A percentile compares a stretch with the other conserved stretches of the same genome.
Conservation (phyloP, 495 filamentous ascomycete genomes). For the Penicillium ochrochloron region DNA sequence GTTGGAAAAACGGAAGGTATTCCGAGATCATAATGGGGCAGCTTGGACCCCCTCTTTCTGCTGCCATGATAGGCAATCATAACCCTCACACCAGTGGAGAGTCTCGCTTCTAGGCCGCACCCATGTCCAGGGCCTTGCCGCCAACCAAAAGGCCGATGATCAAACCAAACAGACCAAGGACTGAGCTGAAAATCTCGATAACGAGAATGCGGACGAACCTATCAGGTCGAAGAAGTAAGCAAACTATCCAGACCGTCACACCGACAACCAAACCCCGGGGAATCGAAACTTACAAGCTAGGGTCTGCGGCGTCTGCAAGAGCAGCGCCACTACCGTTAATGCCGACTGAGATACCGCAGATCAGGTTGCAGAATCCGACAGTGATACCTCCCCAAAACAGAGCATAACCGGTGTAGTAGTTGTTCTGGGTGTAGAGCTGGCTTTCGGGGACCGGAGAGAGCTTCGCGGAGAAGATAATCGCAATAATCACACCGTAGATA, state of each 20-base stretch:
- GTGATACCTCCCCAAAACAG: constrained; percentile 95
- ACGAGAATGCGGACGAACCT: constrained; percentile 99
- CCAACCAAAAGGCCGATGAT: constrained; percentile 91
- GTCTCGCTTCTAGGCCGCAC: constrained; percentile 39
- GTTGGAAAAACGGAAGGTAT: constrained; percentile 14
- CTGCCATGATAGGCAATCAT: constrained; percentile 13
- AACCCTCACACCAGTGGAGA: constrained; percentile 18
- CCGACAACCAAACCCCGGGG: constrained; percentile 8
- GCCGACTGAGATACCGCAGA: constrained; percentile 95
- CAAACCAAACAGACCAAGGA: constrained; percentile 95
- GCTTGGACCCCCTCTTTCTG: constrained; percentile 8
- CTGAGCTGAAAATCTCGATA: constrained; percentile 99
- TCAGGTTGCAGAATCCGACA: constrained; percentile 91
- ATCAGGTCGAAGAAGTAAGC: constrained; percentile 19
- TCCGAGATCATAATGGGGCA: constrained; percentile 21
- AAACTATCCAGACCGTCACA: constrained; percentile 7
- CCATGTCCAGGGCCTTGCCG: constrained; percentile 78
- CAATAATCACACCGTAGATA: constrained; percentile 99
- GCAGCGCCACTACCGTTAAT: constrained; percentile 98
- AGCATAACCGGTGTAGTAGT: constrained; percentile 95
- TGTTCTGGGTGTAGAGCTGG: constrained; percentile 62
- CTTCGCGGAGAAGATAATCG: constrained; percentile 94
- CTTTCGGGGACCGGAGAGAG: constrained; percentile 60
- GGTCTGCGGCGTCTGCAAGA: constrained; percentile 92
- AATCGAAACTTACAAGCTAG: constrained; percentile 70